Conservation (phyloP, 73 alveolate genomes). For the Paramecium sexaurelia region DNA sequence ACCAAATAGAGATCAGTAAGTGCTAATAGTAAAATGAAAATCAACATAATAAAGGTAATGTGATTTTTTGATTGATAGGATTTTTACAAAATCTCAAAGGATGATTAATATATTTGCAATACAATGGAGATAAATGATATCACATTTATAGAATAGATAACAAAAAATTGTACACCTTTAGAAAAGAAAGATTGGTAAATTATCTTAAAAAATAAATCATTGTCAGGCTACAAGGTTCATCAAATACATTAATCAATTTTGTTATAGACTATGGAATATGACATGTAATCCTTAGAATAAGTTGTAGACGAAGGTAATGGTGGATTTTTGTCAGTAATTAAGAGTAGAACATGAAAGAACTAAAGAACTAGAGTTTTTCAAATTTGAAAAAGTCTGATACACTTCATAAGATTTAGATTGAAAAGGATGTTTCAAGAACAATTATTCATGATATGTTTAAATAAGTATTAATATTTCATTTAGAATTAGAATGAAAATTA, state of each 20-base stretch:
- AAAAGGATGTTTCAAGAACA: not conserved
- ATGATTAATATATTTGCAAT: not conserved
- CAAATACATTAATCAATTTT: not conserved
- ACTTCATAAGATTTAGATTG: not conserved
- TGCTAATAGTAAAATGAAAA: slow-evolving; percentile 7
- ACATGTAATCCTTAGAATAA: not conserved
- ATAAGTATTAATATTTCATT: not conserved
- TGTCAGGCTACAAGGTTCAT: not conserved
- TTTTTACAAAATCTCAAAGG: not conserved
- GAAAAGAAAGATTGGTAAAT: slow-evolving; percentile 17
- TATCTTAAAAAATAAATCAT: not conserved
- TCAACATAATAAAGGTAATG: not conserved
- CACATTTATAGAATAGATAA: not conserved
- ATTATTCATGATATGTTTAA: slow-evolving; percentile 5
- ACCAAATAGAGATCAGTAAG: not conserved
- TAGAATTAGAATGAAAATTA: not conserved
- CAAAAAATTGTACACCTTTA: not conserved
- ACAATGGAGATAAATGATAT: not conserved
- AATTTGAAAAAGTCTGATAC: not conserved
- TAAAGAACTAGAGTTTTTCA: not conserved
- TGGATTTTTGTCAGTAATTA: slow-evolving; percentile 14
- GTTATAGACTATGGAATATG: not conserved
- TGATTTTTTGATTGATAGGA: not conserved
- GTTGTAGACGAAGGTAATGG: slow-evolving; percentile 6
- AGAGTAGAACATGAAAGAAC: not conserved